Percentiles rank a stretch among this genome's conserved stretches.
These are phyloP conservation scores for Penicillium arizonense DNA, from an alignment of 495 filamentous ascomycete genomes.

Conservation along the genomic window DNA sequence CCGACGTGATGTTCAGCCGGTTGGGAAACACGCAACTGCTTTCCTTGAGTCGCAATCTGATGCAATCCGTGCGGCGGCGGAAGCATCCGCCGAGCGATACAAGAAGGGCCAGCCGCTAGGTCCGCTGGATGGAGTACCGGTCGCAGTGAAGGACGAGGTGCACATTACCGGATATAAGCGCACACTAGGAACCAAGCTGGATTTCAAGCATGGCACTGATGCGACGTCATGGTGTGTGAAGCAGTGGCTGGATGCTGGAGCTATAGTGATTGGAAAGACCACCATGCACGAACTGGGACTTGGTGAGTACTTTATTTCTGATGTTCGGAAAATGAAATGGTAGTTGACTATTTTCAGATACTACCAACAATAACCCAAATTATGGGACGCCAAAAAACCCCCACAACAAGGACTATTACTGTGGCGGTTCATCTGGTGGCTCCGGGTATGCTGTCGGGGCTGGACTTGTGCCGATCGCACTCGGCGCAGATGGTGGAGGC, in stretches of 20 bases:
- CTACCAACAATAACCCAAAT: conserved; percentile 78
- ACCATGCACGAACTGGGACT: conserved; percentile 92
- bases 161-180: conserved; percentile 72
- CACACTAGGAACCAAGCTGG: conserved; percentile 57
- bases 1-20: conserved; percentile 49
- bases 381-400: conserved; percentile 84
- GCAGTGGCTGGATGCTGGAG: conserved; percentile 75
- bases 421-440: conserved; percentile 86
- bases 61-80: conserved; percentile 62
- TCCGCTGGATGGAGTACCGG: conserved; percentile 78
- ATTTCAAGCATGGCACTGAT: conserved; percentile 49
- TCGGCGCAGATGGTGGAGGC: conserved; percentile 86
- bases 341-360: conserved; percentile 49
- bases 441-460: conserved; percentile 73
- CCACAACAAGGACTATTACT: conserved; percentile 75
- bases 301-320: conserved; percentile 36
- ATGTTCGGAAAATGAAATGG: background rate
- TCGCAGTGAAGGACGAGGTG: conserved; percentile 84
- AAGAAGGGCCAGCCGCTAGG: conserved; percentile 60
- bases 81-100: conserved; percentile 69
- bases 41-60: conserved; percentile 63
- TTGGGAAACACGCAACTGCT: conserved; percentile 63
- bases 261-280: conserved; percentile 78
- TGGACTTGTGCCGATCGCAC: conserved; percentile 76
- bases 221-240: conserved; percentile 71